These are phyloP conservation scores for Terana coerulea DNA, from an alignment of 768 basidiomycete species.

Conservation along the genomic window DNA sequence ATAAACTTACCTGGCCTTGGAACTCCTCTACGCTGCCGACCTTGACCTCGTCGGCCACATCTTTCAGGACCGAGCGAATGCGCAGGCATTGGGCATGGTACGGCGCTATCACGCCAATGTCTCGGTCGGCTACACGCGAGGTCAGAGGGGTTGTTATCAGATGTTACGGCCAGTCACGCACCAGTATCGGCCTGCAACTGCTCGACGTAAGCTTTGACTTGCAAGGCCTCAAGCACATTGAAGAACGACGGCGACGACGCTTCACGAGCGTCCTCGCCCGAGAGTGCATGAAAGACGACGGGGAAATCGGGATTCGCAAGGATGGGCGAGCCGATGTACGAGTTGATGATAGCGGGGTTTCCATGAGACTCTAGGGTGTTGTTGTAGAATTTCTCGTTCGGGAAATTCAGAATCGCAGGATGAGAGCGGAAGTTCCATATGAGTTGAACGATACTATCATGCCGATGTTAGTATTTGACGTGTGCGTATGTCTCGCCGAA, in stretches of 20 bases:
- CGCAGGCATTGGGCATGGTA: constrained; percentile 58
- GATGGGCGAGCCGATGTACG: constrained; percentile 21
- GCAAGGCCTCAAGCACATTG: constrained; percentile 55
- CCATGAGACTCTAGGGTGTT: constrained; percentile 49
- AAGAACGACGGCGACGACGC: constrained; percentile 67
- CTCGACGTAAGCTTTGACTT: constrained; percentile 45
- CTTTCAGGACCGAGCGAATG: constrained; percentile 36
- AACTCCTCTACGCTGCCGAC: constrained; percentile 66
- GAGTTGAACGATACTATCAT: constrained; percentile 54
- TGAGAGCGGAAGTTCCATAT: constrained; percentile 66
- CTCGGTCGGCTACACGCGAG: constrained; percentile 36
- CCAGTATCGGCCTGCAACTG: constrained; percentile 17
- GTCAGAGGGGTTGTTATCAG: no score
- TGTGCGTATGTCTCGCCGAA: not conserved
- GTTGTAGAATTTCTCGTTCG: constrained; percentile 57
- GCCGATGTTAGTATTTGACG: not conserved
- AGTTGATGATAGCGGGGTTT: constrained; percentile 24
- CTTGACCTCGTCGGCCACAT: constrained; percentile 36
- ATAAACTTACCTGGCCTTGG: constrained; percentile 49
- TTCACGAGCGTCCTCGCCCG: constrained; percentile 63
- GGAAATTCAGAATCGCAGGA: constrained; percentile 52
- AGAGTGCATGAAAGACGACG: constrained; percentile 55
- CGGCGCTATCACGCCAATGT: constrained; percentile 61
- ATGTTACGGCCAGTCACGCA: not conserved
- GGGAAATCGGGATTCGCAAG: constrained; percentile 48